Conservation (phyloP, 768 basidiomycete genomes). For the Boletales sp. region DNA sequence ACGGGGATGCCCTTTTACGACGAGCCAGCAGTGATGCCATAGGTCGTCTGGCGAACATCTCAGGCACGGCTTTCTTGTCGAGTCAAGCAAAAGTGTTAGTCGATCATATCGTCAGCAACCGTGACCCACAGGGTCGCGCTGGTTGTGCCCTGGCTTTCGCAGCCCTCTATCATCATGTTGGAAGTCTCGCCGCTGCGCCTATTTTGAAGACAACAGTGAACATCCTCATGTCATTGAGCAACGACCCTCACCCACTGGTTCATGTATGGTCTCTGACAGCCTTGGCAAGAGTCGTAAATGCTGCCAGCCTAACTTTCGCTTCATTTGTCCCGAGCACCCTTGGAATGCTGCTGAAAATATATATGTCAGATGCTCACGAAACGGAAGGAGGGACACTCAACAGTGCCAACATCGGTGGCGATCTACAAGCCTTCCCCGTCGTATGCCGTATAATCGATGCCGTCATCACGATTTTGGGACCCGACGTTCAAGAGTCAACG, state of each 20-base stretch:
- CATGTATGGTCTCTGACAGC: conserved; percentile 92
- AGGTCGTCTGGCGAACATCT: conserved; percentile 80
- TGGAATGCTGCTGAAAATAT: conserved; percentile 87
- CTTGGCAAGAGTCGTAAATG: conserved; percentile 81
- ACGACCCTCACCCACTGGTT: conserved; percentile 94
- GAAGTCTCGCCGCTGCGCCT: conserved; percentile 91
- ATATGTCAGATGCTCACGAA: conserved; percentile 88
- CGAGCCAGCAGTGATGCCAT: conserved; percentile 83
- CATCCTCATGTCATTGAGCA: conserved; percentile 89
- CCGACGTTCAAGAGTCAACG: conserved; percentile 88
- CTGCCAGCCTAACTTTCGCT: conserved; percentile 87
- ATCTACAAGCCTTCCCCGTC: conserved; percentile 87
- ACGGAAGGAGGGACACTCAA: conserved; percentile 82
- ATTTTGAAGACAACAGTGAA: conserved; percentile 94
- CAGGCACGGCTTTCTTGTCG: conserved; percentile 80
- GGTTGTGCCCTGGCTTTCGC: conserved; percentile 93
- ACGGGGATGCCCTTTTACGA: conserved; percentile 75
- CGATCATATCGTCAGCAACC: conserved; percentile 90
- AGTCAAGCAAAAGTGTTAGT: conserved; percentile 87
- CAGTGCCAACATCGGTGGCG: conserved; percentile 84
- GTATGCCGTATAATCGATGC: conserved; percentile 92
- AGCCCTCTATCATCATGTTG: conserved; percentile 87
- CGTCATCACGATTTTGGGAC: conserved; percentile 89
- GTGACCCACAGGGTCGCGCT: conserved; percentile 87
- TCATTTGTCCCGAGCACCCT: conserved; percentile 86